These are phyloP conservation scores for Cymbopogon citratus DNA, from an alignment of 176 grass and related monocot species.

Conservation along the genomic window DNA sequence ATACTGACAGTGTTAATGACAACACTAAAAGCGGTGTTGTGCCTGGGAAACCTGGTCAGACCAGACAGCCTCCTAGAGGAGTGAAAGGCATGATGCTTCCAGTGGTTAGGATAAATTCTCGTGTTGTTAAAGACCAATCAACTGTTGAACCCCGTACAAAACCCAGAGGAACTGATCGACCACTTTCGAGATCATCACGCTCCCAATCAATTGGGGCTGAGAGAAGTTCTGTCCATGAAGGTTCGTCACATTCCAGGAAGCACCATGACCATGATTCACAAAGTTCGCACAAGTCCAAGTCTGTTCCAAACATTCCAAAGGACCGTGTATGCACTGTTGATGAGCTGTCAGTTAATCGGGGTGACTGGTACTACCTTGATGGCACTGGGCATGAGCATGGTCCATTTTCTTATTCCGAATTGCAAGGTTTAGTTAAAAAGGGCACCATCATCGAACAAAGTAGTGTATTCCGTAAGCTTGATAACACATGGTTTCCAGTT, in stretches of 20 bases:
- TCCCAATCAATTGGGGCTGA: slow-evolving; percentile 71
- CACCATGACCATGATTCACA: slow-evolving; percentile 59
- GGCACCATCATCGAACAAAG: slow-evolving; percentile 67
- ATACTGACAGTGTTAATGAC: slow-evolving; percentile 51
- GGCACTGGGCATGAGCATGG: slow-evolving; percentile 86
- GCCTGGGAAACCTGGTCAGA: slow-evolving; percentile 45
- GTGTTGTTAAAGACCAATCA: slow-evolving; percentile 67
- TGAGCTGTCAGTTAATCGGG: slow-evolving; percentile 74
- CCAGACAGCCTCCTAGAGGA: slow-evolving; percentile 50
- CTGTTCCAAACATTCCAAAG: slow-evolving; percentile 61
- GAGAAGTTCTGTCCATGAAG: slow-evolving; percentile 62
- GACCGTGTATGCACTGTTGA: slow-evolving; percentile 82
- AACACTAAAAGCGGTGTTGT: slow-evolving; percentile 43
- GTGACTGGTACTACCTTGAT: slow-evolving; percentile 90
- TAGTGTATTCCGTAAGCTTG: slow-evolving; percentile 88
- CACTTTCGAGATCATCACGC: slow-evolving; percentile 58
- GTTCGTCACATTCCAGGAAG: slow-evolving; percentile 58
- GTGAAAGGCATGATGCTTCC: slow-evolving; percentile 68
- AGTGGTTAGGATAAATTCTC: slow-evolving; percentile 88
- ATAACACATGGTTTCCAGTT: slow-evolving; percentile 96
- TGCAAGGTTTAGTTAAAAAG: slow-evolving; percentile 77
- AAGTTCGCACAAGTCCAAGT: slow-evolving; percentile 65
- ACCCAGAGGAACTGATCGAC: slow-evolving; percentile 47
- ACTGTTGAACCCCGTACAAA: slow-evolving; percentile 54
- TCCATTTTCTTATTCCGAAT: slow-evolving; percentile 76